These are phyloP conservation scores for Dipteronia dyeriana DNA, from an alignment of 345 rosid genomes.

Conservation along the genomic window DNA sequence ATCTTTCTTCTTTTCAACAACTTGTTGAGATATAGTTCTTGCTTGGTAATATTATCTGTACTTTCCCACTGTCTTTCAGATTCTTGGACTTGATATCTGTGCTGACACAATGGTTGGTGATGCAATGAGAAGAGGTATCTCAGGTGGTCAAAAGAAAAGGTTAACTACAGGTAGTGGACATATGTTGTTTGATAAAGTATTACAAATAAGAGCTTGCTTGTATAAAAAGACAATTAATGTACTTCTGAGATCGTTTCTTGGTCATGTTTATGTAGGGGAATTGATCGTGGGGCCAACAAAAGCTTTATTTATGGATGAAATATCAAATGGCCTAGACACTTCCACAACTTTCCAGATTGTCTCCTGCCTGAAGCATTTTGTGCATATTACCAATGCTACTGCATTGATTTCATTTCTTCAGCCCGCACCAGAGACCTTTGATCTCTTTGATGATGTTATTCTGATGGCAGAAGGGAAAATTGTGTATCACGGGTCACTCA, in stretches of 20 bases:
- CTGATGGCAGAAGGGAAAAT: slow-evolving; percentile 47
- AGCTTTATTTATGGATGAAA: slow-evolving; percentile 56
- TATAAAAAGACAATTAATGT: background rate
- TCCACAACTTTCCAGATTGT: slow-evolving; percentile 51
- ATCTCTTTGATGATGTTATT: slow-evolving; percentile 51
- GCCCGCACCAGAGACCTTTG: slow-evolving; percentile 51
- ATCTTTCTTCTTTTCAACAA: background rate
- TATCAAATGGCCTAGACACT: slow-evolving; percentile 57
- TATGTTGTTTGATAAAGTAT: background rate
- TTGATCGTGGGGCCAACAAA: slow-evolving; percentile 46
- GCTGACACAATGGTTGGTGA: slow-evolving; percentile 39
- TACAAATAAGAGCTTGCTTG: background rate
- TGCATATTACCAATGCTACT: slow-evolving; percentile 46
- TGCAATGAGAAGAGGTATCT: slow-evolving; percentile 39
- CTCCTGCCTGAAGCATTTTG: slow-evolving; percentile 49
- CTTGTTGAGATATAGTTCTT: background rate
- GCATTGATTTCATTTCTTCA: slow-evolving; percentile 52
- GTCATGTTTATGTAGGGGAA: slow-evolving; percentile 31
- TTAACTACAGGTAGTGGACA: slow-evolving; percentile 28
- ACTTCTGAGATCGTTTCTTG: background rate
- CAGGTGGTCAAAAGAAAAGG: slow-evolving; percentile 42
- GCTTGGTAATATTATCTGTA: too few species aligned
- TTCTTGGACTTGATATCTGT: slow-evolving; percentile 42
- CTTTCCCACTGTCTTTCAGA: slow-evolving; percentile 21
- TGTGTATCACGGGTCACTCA: slow-evolving; percentile 51